Evolutionary conservation across 202 grass and related monocot species (phyloP).

Genomic region (Schoenoplectus triqueter): DNA sequence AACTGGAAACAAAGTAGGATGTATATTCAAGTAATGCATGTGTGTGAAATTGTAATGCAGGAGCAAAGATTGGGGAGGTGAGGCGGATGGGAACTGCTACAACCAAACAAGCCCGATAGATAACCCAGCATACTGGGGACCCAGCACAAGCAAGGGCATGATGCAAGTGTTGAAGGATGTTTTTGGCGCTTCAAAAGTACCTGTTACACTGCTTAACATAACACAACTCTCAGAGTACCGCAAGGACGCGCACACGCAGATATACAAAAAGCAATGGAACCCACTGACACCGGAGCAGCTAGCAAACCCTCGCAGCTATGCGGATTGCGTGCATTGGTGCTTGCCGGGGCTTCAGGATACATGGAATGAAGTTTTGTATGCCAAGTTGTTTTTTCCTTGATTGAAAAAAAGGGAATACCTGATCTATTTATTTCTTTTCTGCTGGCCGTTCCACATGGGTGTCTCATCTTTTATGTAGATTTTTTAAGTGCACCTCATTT

Average conservation of each 20-base stretch:
- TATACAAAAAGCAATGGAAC: conserved; percentile 78
- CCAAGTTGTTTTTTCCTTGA: conserved; percentile 83
- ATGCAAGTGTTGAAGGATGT: conserved; percentile 59
- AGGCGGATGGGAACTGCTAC: conserved; percentile 74
- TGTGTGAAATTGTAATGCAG: conserved; percentile 39
- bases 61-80: conserved; percentile 71
- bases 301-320: conserved; percentile 76
- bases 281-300: conserved; percentile 64
- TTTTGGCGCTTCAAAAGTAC: conserved; percentile 53
- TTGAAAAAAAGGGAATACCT: conserved; percentile 25
- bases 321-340: conserved; percentile 95
- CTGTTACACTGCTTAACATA: conserved; percentile 71
- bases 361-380: conserved; percentile 87
- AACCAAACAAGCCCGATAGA: conserved; percentile 60
- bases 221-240: conserved; percentile 81
- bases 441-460: neutral
- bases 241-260: conserved; percentile 84
- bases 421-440: neutral
- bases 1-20: neutral
- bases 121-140: conserved; percentile 48
- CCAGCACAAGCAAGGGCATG: conserved; percentile 58
- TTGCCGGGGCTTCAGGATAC: conserved; percentile 91
- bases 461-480: neutral
- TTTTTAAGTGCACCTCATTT: neutral
- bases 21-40: neutral